phyloP scores from a whole-genome alignment of 2,329 filamentous ascomycete genomes.

The Tolypocladium ovalisporum region DNA sequence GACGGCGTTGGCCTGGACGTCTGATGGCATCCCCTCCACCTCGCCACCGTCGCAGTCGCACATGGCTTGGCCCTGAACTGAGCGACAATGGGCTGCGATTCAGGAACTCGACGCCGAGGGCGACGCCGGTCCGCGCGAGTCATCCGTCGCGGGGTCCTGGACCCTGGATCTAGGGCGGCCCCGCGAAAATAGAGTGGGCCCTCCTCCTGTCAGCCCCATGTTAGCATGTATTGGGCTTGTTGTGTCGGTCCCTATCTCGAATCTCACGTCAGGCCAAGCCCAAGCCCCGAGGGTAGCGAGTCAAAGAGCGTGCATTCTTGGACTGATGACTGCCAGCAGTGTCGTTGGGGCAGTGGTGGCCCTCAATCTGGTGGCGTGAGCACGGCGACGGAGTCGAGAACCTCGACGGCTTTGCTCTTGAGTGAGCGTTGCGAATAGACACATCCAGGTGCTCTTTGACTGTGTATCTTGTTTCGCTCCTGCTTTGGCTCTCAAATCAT shows the following conservation, averaged over 20 bases:
- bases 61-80: too few species aligned
- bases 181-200: neutral
- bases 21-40: too few species aligned
- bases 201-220: neutral
- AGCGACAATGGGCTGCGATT: neutral
- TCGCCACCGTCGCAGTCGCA: neutral
- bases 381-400: neutral
- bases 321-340: neutral
- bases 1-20: constrained; percentile 4
- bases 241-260: neutral
- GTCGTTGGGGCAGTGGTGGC: neutral
- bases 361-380: neutral
- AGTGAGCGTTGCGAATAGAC: neutral
- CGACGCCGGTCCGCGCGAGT: neutral
- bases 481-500: neutral
- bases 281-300: neutral
- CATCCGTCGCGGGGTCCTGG: neutral
- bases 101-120: neutral
- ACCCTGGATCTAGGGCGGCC: neutral
- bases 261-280: neutral
- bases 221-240: too few species aligned
- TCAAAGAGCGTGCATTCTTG: neutral
- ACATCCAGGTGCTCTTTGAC: neutral
- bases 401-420: neutral
- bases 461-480: neutral